A percentile compares a stretch with the other conserved stretches of the same genome.
These are phyloP conservation scores for Ogataea polymorpha DNA, from an alignment of 805 yeast species.

Conservation along the genomic window DNA sequence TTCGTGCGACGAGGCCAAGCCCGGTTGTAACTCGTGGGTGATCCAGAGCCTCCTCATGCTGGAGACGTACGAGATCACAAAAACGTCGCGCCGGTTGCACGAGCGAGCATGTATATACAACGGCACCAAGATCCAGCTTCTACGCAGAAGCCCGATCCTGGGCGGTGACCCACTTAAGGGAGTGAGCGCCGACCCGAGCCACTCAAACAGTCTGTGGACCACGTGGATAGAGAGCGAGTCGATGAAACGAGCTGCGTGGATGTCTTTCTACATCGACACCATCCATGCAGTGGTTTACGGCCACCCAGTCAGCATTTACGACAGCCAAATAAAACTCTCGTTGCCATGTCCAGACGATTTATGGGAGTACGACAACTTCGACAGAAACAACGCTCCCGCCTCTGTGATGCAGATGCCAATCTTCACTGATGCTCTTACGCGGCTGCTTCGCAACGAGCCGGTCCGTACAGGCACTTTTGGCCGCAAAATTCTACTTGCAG, in stretches of 20 bases:
- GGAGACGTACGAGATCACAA: conserved; percentile 48
- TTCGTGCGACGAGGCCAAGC: conserved; percentile 41
- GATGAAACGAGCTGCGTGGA: conserved; percentile 67
- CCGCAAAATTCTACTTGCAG: conserved; percentile 57
- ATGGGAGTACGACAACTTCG: conserved; percentile 38
- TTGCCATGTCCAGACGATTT: conserved; percentile 57
- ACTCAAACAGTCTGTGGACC: conserved; percentile 34
- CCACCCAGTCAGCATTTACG: conserved; percentile 50
- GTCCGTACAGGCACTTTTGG: conserved; percentile 52
- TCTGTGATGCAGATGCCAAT: conserved; percentile 19
- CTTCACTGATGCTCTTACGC: conserved; percentile 30
- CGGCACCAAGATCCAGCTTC: conserved; percentile 48
- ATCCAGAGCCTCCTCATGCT: conserved; percentile 45
- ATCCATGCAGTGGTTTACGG: conserved; percentile 72
- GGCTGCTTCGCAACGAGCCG: conserved; percentile 43
- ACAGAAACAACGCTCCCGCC: conserved; percentile 17
- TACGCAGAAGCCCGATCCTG: conserved; percentile 45
- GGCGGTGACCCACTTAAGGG: conserved; percentile 41
- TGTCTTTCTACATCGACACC: conserved; percentile 74
- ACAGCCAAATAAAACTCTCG: conserved; percentile 53
- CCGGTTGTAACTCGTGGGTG: conserved; percentile 49
- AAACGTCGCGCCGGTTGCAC: conserved; percentile 41
- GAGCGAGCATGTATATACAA: conserved; percentile 51
- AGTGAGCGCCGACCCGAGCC: conserved; percentile 27
- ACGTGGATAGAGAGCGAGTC: conserved; percentile 76